Evolutionary conservation across 352 stramenopile genomes (phyloP).

Genomic region (Phytophthora sojae): DNA sequence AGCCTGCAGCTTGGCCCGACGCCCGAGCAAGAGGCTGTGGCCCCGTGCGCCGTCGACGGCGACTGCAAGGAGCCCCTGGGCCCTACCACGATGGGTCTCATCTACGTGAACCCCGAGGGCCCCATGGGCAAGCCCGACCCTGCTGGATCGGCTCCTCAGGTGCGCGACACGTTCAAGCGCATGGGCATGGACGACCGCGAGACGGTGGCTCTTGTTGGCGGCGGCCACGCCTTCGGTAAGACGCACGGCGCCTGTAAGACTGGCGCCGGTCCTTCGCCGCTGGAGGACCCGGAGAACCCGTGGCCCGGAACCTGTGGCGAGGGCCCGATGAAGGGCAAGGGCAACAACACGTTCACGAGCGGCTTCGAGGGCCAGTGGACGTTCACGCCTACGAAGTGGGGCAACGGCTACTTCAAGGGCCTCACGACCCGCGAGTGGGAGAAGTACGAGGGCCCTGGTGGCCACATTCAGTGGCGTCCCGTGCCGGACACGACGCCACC

Average conservation of each 20-base stretch:
- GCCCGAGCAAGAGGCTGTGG: constrained; percentile 51
- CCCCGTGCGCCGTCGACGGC: constrained; percentile 50
- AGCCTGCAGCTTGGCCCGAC: constrained; percentile 54
- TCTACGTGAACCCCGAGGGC: constrained; percentile 78
- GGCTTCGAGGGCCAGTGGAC: constrained; percentile 92
- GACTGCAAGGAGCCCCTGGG: constrained; percentile 66
- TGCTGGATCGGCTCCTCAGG: constrained; percentile 90
- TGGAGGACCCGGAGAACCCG: constrained; percentile 59
- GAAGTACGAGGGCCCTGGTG: constrained; percentile 70
- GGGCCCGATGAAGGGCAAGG: constrained; percentile 54
- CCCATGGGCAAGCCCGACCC: constrained; percentile 78
- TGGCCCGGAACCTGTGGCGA: constrained; percentile 64
- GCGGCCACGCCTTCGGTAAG: constrained; percentile 93
- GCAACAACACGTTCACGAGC: constrained; percentile 77
- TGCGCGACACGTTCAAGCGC: constrained; percentile 93
- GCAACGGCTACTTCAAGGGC: constrained; percentile 94
- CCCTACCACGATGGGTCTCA: constrained; percentile 64
- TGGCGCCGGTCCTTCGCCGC: constrained; percentile 51
- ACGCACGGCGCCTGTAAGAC: constrained; percentile 85
- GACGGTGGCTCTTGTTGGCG: constrained; percentile 93
- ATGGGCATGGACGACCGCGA: constrained; percentile 95
- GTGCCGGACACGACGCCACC: constrained; percentile 57
- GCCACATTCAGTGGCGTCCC: constrained; percentile 78
- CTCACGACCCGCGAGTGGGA: constrained; percentile 90
- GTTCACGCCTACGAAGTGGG: constrained; percentile 88